Base-by-base conservation (phyloP, 2,329 filamentous ascomycete genomes). In the Rhynchosporium graminicola region DNA sequence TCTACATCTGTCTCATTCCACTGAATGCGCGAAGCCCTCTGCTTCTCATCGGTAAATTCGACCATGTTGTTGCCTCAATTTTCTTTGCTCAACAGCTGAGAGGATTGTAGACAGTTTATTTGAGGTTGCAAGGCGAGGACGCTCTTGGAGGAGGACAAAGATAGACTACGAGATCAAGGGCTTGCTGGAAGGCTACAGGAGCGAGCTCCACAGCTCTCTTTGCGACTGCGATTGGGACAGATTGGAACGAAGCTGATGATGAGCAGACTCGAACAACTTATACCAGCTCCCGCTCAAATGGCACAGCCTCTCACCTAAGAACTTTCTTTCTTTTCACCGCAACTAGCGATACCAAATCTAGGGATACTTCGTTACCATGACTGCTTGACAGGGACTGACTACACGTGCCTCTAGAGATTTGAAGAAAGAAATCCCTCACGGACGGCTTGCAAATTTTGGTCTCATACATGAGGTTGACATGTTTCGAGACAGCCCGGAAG, bases 1-100 rank as follows among this genome's bases (percentile, higher is more conserved):
- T 71, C 71, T 4, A 69, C 54, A 59, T 72, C 70, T 9, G 47
- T 60, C 26, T 67, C 63, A 26, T 50, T 67, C 67, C 68, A 73
- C 29, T 72, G 67, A 45, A 73, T 69, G 10, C 67, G 69, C 20
- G 64, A 45, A 59, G 51, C 43, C 38, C 65, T 64, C 26, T 64
- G 55, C 47, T 67, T 65, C 12, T 69, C 64, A 38, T 69, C 67
- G 33, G 48, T 63, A 47, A 68, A 68, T 15, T 69, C 65, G 15
- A 64, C 64, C 70, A 72, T 72, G 50, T 61, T 67, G 52, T 42
- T 26, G 15, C 31, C n/a, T 28, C 31, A 9, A 31, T 20, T 10
- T 26, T 2, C 13, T 20, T 20, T 4, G 28, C 13, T 26, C 9
- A n/a, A 9, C 15, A 48, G 5, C 5, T n/a, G 20, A 38, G 36